These are phyloP conservation scores for Arxiozyma heterogenica DNA, from an alignment of 1,139 yeast species.

Conservation along the genomic window DNA sequence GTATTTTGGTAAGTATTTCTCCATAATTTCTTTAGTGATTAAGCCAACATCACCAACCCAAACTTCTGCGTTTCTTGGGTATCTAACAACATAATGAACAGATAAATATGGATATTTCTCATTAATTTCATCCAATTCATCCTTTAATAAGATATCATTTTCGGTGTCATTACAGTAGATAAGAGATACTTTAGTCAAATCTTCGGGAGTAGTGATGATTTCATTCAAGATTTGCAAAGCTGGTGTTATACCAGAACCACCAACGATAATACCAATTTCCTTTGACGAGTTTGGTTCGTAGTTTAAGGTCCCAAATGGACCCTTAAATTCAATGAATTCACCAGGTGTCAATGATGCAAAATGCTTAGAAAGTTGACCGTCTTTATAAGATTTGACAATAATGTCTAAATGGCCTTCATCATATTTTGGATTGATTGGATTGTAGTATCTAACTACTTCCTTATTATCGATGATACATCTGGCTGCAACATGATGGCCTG, in stretches of 20 bases:
- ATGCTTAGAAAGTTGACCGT: constrained; percentile 56
- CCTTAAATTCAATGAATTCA: constrained; percentile 59
- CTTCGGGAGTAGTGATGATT: constrained; percentile 57
- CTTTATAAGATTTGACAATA: constrained; percentile 61
- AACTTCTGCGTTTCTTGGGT: constrained; percentile 28
- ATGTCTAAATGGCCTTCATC: constrained; percentile 69
- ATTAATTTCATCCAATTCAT: constrained; percentile 61
- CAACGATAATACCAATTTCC: constrained; percentile 64
- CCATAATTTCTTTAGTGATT: constrained; percentile 49
- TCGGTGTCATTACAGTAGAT: constrained; percentile 65
- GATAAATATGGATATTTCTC: constrained; percentile 51
- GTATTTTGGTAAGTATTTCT: constrained; percentile 43
- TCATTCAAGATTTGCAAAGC: constrained; percentile 56
- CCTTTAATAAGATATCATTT: constrained; percentile 60
- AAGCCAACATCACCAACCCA: constrained; percentile 57
- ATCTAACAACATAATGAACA: constrained; percentile 40
- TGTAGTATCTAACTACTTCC: constrained; percentile 58
- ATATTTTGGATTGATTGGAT: constrained; percentile 62
- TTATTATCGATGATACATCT: constrained; percentile 46
- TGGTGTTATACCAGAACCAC: constrained; percentile 78
- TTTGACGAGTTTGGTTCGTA: constrained; percentile 52
- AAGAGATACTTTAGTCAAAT: constrained; percentile 48
- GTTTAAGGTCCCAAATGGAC: constrained; percentile 66
- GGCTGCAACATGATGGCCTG: constrained; percentile 63
- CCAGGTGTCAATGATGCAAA: constrained; percentile 59